Percentiles rank a stretch among this genome's conserved stretches.
phyloP scores from a whole-genome alignment of 208 protist species.

The Wallacemonas sp. region DNA sequence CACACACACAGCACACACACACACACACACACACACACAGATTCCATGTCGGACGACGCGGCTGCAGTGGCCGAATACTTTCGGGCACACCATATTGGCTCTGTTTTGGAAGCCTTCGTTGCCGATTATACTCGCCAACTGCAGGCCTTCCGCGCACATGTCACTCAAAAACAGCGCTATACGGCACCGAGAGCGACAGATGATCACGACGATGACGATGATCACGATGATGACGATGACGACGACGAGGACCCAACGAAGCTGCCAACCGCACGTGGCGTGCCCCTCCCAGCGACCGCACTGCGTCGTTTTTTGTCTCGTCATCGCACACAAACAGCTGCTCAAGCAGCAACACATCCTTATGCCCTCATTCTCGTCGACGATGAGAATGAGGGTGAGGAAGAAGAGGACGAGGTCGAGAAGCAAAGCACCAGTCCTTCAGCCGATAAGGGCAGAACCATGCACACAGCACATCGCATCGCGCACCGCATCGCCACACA shows the following conservation, averaged over 20 bases:
- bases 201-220: background rate
- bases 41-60: background rate
- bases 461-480: background rate
- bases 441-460: too few relatives aligned
- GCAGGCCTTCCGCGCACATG: background rate
- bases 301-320: constrained; percentile 1
- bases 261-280: background rate
- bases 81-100: background rate
- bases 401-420: too few relatives aligned
- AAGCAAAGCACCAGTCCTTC: too few relatives aligned
- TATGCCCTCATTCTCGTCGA: constrained; percentile 11
- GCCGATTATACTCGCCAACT: constrained; percentile 2
- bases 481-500: background rate
- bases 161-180: constrained; percentile 5
- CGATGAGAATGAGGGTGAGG: background rate
- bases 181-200: background rate
- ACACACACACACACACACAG: background rate
- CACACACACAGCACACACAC: too few relatives aligned
- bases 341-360: background rate
- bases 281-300: background rate
- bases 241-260: background rate
- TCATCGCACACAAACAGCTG: background rate
- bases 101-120: background rate
- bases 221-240: background rate
- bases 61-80: constrained; percentile 1